These are phyloP conservation scores for Isoetes taiwanensis DNA, from an alignment of 75 land plant genomes.

Conservation along the genomic window DNA sequence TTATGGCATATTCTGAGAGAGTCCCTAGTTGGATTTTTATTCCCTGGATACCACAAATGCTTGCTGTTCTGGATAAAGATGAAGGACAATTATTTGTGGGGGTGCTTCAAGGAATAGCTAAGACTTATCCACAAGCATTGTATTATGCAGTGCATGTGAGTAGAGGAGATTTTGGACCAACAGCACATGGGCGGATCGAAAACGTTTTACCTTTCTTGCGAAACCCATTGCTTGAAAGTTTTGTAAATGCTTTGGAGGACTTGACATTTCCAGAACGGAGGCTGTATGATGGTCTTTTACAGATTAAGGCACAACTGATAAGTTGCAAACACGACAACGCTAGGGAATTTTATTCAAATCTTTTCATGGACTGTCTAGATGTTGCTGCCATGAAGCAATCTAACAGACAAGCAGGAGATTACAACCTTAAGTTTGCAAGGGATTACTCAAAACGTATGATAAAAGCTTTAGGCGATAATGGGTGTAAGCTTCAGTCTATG, in stretches of 20 bases:
- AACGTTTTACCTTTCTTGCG: constrained; percentile 10
- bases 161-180: constrained; percentile 20
- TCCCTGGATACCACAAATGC: constrained; percentile 42
- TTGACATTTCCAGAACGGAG: constrained; percentile 41
- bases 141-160: constrained; percentile 39
- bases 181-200: constrained; percentile 17
- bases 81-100: constrained; percentile 23
- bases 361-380: constrained; percentile 32
- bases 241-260: constrained; percentile 29
- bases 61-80: constrained; percentile 28
- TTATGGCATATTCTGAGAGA: constrained; percentile 6
- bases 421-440: constrained; percentile 38
- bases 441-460: constrained; percentile 32
- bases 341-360: constrained; percentile 11
- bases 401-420: constrained; percentile 28
- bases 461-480: constrained; percentile 30
- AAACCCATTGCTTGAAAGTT: constrained; percentile 24
- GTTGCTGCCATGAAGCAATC: constrained; percentile 16
- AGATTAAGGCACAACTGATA: constrained; percentile 12
- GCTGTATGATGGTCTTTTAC: constrained; percentile 20
- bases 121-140: constrained; percentile 29
- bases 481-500: constrained; percentile 25
- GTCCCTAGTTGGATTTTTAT: constrained; percentile 35
- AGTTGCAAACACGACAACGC: constrained; percentile 19
- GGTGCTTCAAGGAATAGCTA: constrained; percentile 32